Evolutionary conservation across 1,139 yeast species (phyloP).

Genomic region (Hemisphaericaspora xylanilytica): DNA sequence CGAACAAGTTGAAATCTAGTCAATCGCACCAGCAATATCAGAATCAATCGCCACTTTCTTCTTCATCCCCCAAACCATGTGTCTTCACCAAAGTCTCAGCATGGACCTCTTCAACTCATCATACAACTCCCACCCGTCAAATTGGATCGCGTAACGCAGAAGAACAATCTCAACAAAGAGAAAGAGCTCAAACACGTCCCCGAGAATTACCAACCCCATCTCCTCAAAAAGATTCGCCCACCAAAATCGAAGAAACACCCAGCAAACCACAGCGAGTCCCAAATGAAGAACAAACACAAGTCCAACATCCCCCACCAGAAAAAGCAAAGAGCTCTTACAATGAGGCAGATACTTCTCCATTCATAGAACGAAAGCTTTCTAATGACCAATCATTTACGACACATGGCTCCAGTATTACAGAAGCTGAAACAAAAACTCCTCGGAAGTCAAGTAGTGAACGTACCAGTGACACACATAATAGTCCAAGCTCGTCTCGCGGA

Average conservation of each 20-base stretch:
- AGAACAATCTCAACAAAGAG: not conserved
- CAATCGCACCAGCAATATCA: conserved; percentile 5
- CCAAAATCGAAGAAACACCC: too few species aligned
- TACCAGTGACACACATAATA: not conserved
- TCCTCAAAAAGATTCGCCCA: not conserved
- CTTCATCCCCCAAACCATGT: not conserved
- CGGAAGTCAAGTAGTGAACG: not conserved
- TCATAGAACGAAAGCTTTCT: not conserved
- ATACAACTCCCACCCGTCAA: not conserved
- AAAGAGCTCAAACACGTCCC: not conserved
- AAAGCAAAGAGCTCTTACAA: too few species aligned
- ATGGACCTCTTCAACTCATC: not conserved
- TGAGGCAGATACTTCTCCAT: not conserved
- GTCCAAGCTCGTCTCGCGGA: not conserved
- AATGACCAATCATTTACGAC: too few species aligned
- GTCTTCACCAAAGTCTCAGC: not conserved
- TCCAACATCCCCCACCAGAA: too few species aligned
- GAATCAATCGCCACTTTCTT: not conserved
- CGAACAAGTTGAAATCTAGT: conserved; percentile 36
- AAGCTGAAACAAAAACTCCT: not conserved
- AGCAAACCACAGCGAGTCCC: too few species aligned
- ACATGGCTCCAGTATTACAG: not conserved
- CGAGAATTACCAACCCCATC: not conserved
- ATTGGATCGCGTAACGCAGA: conserved; percentile 2
- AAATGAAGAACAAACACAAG: too few species aligned